These are phyloP conservation scores for Phytopythium mirpurense DNA, from an alignment of 352 stramenopile genomes.

Conservation along the genomic window DNA sequence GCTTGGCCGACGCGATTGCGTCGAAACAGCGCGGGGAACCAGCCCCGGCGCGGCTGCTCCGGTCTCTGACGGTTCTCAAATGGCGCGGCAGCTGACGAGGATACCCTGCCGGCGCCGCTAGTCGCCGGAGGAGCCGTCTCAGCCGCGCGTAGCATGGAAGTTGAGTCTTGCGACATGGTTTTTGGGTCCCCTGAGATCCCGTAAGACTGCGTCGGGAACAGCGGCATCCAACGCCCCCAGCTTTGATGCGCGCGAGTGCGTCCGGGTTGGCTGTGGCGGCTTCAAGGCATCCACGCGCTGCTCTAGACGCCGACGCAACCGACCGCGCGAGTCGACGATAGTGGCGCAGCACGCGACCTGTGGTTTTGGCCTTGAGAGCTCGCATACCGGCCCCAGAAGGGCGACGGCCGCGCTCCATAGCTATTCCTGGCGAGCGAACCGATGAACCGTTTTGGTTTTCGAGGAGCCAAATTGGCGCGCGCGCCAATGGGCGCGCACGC, in stretches of 20 bases:
- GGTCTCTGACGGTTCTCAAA: not conserved
- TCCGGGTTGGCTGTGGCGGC: not conserved
- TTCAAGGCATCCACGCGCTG: not conserved
- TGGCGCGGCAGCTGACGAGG: not conserved
- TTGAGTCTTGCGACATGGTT: conserved; percentile 2
- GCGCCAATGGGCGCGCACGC: too few relatives aligned
- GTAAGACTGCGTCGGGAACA: not conserved
- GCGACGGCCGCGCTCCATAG: not conserved
- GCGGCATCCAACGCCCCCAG: not conserved
- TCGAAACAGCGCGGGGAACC: not conserved
- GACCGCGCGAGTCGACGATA: not conserved
- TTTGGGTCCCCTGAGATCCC: conserved; percentile 2
- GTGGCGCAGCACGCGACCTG: not conserved
- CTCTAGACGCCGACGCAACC: not conserved
- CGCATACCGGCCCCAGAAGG: not conserved
- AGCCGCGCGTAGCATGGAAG: not conserved
- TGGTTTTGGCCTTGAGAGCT: not conserved
- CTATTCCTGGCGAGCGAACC: not conserved
- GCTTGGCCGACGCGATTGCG: not conserved
- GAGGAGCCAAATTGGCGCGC: too few relatives aligned
- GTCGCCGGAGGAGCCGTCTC: not conserved
- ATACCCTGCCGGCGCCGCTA: not conserved
- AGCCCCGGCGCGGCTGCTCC: not conserved
- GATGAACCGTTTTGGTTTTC: too few relatives aligned
- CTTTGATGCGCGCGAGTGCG: not conserved